phyloP scores from a whole-genome alignment of 768 basidiomycete species.

The Mycena polygramma region DNA sequence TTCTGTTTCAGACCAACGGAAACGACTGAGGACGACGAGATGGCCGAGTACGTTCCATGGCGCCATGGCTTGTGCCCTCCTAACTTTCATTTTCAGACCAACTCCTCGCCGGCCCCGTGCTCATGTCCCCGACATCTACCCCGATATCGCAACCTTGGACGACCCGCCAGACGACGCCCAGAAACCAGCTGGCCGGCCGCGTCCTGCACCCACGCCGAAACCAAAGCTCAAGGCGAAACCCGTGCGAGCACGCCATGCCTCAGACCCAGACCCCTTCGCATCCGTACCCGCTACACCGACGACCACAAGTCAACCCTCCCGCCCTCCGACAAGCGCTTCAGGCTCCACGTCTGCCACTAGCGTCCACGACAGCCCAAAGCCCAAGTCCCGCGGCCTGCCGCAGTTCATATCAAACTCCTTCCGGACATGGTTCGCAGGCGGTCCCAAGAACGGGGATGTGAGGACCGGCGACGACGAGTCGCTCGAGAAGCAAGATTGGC shows the following conservation, averaged over 20 bases:
- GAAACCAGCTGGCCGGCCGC: background rate
- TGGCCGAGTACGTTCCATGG: too few species aligned
- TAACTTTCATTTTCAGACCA: background rate
- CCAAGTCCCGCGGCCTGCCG: constrained; percentile 16
- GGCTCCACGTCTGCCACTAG: constrained; percentile 23
- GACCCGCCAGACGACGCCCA: background rate
- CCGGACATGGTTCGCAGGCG: constrained; percentile 48
- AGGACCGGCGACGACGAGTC: constrained; percentile 31
- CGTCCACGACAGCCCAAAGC: background rate
- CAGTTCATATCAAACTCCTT: constrained; percentile 25
- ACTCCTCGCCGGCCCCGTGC: constrained; percentile 7
- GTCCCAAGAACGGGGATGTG: background rate
- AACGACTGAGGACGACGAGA: too few species aligned
- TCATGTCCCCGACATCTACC: constrained; percentile 26
- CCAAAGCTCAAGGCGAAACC: background rate
- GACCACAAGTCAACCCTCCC: constrained; percentile 12
- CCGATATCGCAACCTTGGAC: constrained; percentile 19
- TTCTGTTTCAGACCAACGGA: too few species aligned
- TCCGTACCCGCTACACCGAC: constrained; percentile 33
- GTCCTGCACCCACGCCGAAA: background rate
- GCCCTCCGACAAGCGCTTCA: constrained; percentile 30
- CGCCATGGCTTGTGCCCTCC: background rate
- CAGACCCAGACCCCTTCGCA: constrained; percentile 19
- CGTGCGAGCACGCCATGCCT: background rate
- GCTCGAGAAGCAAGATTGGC: constrained; percentile 37